phyloP scores from a whole-genome alignment of 306 rosid genomes.

The Fagus sylvatica region DNA sequence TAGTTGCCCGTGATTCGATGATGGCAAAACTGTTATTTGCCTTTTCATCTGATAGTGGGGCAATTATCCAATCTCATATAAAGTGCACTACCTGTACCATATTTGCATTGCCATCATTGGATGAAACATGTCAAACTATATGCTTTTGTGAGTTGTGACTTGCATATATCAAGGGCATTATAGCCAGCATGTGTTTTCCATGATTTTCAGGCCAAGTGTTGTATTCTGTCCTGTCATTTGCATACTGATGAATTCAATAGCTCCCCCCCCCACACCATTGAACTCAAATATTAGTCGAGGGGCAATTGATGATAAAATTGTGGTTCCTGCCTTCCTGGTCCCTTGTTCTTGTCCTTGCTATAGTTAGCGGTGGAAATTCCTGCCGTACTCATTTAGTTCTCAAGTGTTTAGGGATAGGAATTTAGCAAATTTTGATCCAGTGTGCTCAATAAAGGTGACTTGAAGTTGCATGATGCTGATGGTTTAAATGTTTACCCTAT shows the following conservation, averaged over 20 bases:
- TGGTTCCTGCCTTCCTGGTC: not conserved
- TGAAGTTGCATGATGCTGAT: not conserved
- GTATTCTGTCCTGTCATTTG: not conserved
- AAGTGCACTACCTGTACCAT: slow-evolving; percentile 12
- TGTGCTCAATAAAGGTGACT: not conserved
- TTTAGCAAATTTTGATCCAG: not conserved
- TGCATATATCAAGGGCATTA: not conserved
- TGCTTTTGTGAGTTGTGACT: not conserved
- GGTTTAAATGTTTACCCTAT: not conserved
- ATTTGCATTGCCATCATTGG: slow-evolving; percentile 13
- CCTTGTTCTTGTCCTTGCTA: not conserved
- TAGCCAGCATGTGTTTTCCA: not conserved
- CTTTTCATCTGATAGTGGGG: not conserved
- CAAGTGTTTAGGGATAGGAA: not conserved
- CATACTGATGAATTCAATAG: not conserved
- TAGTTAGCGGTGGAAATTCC: not conserved
- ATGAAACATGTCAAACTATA: slow-evolving; percentile 2
- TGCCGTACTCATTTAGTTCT: not conserved
- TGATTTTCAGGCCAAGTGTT: not conserved
- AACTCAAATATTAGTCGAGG: not conserved
- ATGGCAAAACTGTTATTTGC: slow-evolving; percentile 5
- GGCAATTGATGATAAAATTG: not conserved
- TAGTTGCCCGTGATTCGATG: slow-evolving; percentile 15
- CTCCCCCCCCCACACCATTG: no score
- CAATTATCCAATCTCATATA: slow-evolving; percentile 15